A percentile compares a stretch with the other conserved stretches of the same genome.
Evolutionary conservation across 805 yeast species (phyloP).

Genomic region (Cyberlindnera americana): DNA sequence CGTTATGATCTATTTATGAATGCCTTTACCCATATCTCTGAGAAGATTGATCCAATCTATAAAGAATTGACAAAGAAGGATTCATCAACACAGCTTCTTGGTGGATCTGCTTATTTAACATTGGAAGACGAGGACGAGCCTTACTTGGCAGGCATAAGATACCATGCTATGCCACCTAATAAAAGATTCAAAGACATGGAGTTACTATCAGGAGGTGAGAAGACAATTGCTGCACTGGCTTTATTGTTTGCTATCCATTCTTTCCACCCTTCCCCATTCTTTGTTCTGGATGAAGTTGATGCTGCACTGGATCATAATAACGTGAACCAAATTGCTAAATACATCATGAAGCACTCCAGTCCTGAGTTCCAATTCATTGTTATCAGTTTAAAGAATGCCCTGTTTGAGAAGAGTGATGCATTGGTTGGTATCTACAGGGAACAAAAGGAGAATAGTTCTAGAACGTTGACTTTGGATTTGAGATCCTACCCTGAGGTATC

Average conservation of each 20-base stretch:
- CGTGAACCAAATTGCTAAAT: conserved; percentile 82
- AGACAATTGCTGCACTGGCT: conserved; percentile 94
- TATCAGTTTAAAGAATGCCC: conserved; percentile 80
- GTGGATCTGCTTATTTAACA: conserved; percentile 90
- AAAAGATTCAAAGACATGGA: conserved; percentile 93
- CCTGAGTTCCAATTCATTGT: conserved; percentile 87
- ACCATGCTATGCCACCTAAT: conserved; percentile 95
- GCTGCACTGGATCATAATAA: conserved; percentile 93
- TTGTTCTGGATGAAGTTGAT: conserved; percentile 95
- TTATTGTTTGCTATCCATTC: conserved; percentile 87
- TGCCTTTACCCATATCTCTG: conserved; percentile 75
- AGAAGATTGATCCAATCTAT: conserved; percentile 69
- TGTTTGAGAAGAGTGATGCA: conserved; percentile 86
- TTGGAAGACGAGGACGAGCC: conserved; percentile 91
- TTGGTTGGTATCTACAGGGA: conserved; percentile 91
- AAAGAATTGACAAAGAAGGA: conserved; percentile 70
- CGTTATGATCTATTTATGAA: conserved; percentile 63
- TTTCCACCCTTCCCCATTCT: conserved; percentile 90
- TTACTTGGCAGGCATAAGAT: conserved; percentile 74
- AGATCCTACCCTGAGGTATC: conserved; percentile 48
- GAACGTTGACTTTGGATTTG: conserved; percentile 69
- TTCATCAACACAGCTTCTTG: conserved; percentile 59
- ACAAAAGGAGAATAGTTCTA: conserved; percentile 67
- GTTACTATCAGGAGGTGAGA: conserved; percentile 92
- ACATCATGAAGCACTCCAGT: conserved; percentile 70